A percentile compares a stretch with the other conserved stretches of the same genome.
Conservation (phyloP, 2,329 filamentous ascomycete species). For the Saccharata proteae region DNA sequence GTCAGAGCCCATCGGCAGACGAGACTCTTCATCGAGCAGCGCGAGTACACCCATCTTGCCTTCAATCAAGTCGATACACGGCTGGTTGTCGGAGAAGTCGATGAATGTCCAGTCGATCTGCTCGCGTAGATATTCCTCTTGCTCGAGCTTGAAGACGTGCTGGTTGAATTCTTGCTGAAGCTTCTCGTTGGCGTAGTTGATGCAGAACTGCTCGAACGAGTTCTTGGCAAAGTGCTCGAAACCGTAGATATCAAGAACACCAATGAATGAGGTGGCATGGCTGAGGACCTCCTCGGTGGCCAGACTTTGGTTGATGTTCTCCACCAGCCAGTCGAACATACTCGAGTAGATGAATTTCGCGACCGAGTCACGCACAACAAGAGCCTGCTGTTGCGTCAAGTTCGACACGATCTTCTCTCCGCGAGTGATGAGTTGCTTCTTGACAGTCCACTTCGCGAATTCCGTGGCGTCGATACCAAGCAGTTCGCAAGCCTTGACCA, state of each 20-base stretch:
- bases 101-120: conserved; percentile 99
- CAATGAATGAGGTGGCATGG: conserved; percentile 82
- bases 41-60: conserved; percentile 89
- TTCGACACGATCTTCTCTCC: conserved; percentile 98
- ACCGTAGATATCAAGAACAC: conserved; percentile 97
- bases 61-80: conserved; percentile 96
- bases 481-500: conserved; percentile 70
- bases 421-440: conserved; percentile 93
- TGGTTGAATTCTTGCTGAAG: conserved; percentile 98
- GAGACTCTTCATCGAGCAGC: conserved; percentile 88
- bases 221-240: conserved; percentile 99
- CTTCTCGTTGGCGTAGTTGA: conserved; percentile 99
- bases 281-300: conserved; percentile 78
- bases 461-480: conserved; percentile 76
- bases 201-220: conserved; percentile 99
- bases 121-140: conserved; percentile 93
- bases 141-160: conserved; percentile 97
- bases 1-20: conserved; percentile 92
- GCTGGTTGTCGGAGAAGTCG: conserved; percentile 98
- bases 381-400: conserved; percentile 81
- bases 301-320: conserved; percentile 83
- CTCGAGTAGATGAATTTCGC: conserved; percentile 99
- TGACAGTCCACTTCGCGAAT: conserved; percentile 96
- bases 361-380: conserved; percentile 91
- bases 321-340: conserved; percentile 97